Conservation (phyloP, 2,329 filamentous ascomycete genomes). For the Fusarium zealandicum region DNA sequence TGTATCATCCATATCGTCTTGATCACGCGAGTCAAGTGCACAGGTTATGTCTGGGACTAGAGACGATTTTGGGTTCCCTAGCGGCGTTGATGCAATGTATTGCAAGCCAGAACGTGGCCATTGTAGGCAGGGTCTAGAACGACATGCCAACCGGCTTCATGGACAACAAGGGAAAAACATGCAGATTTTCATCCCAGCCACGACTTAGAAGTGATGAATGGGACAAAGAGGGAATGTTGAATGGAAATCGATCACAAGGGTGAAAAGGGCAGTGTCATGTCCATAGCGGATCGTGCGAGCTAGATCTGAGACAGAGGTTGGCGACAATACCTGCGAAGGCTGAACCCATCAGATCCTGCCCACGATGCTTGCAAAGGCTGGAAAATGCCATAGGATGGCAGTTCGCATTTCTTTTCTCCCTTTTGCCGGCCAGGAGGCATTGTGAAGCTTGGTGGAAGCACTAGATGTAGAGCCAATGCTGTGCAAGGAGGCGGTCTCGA, state of each 20-base stretch:
- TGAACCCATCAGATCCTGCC: no score
- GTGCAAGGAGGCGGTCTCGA: no score
- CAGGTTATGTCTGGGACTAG: slow-evolving; percentile 15
- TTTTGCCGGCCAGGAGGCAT: no score
- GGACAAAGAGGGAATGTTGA: neutral
- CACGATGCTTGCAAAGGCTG: no score
- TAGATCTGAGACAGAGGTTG: slow-evolving; percentile 21
- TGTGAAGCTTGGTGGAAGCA: no score
- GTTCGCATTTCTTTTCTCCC: no score
- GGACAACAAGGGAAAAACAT: neutral
- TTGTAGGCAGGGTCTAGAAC: slow-evolving; percentile 8
- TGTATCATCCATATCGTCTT: neutral
- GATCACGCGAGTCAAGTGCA: slow-evolving; percentile 8
- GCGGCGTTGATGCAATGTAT: slow-evolving; percentile 9
- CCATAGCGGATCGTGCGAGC: neutral
- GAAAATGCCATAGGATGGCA: no score
- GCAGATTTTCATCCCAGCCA: neutral
- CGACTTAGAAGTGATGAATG: neutral
- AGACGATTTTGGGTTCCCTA: slow-evolving; percentile 31
- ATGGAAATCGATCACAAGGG: slow-evolving; percentile 3
- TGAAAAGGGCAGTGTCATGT: slow-evolving; percentile 1
- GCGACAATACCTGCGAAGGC: slow-evolving; percentile 10
- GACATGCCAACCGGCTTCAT: slow-evolving; percentile 3
- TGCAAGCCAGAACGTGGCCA: slow-evolving; percentile 15
- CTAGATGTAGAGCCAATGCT: no score